These are phyloP conservation scores for Calonectria multiphialidica DNA, from an alignment of 2,329 filamentous ascomycete species.

Conservation along the genomic window DNA sequence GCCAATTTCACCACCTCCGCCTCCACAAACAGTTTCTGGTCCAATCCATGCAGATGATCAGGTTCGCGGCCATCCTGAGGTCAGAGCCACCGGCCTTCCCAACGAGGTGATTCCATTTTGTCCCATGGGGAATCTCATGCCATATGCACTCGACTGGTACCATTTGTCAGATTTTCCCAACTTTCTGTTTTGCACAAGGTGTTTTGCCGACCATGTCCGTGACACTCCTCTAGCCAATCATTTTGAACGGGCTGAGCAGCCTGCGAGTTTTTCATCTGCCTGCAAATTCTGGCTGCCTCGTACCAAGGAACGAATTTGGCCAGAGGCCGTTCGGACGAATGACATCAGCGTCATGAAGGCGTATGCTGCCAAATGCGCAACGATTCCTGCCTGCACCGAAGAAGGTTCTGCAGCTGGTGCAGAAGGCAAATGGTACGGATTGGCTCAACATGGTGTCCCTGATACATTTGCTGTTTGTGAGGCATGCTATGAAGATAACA, in stretches of 20 bases:
- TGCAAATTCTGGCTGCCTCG: slow-evolving; percentile 47
- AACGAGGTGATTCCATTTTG: slow-evolving; percentile 43
- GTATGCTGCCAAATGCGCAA: slow-evolving; percentile 44
- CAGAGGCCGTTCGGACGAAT: slow-evolving; percentile 42
- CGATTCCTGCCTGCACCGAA: slow-evolving; percentile 46
- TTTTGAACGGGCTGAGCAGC: slow-evolving; percentile 45
- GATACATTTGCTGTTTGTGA: slow-evolving; percentile 51
- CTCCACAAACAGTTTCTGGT: neutral
- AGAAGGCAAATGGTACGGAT: slow-evolving; percentile 49
- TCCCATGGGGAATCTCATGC: slow-evolving; percentile 40
- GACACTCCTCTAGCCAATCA: slow-evolving; percentile 41
- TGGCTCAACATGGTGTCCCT: slow-evolving; percentile 45
- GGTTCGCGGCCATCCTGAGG: slow-evolving; percentile 16
- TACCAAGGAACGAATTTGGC: slow-evolving; percentile 50
- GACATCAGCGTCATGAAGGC: slow-evolving; percentile 39
- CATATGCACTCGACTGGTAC: slow-evolving; percentile 48
- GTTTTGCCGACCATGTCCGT: slow-evolving; percentile 53
- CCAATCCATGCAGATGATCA: neutral
- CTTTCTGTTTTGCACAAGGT: slow-evolving; percentile 55
- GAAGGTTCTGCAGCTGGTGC: slow-evolving; percentile 23
- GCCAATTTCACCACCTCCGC: neutral
- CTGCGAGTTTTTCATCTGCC: slow-evolving; percentile 44
- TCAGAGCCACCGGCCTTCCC: slow-evolving; percentile 37
- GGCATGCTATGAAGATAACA: slow-evolving; percentile 51
- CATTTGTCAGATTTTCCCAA: slow-evolving; percentile 39